Percentiles rank a stretch among this genome's conserved stretches.
These are phyloP conservation scores for Scheffersomyces illinoinensis DNA, from an alignment of 1,139 yeast species.

Conservation along the genomic window DNA sequence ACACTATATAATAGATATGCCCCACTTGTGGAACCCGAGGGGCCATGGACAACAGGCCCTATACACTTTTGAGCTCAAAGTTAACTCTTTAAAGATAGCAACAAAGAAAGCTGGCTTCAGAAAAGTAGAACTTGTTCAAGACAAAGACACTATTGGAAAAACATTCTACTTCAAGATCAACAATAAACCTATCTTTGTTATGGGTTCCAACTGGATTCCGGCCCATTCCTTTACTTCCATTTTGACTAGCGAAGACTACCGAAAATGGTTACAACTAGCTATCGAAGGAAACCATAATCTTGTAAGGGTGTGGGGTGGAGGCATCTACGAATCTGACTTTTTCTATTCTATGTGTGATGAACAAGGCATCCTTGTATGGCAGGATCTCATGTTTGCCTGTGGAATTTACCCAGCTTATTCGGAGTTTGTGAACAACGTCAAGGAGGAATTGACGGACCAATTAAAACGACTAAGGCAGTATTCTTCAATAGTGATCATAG, in stretches of 20 bases:
- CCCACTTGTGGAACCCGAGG: conserved; percentile 42
- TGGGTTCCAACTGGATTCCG: conserved; percentile 53
- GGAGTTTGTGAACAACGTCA: conserved; percentile 28
- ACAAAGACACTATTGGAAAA: conserved; percentile 16
- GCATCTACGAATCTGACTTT: conserved; percentile 40
- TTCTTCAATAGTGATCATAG: conserved; percentile 32
- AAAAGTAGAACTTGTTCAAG: conserved; percentile 38
- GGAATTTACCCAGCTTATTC: conserved; percentile 45
- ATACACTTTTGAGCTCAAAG: conserved; percentile 20
- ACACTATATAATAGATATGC: background rate
- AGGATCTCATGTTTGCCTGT: conserved; percentile 56
- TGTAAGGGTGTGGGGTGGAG: conserved; percentile 54
- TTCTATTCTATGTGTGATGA: conserved; percentile 46
- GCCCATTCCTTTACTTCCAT: conserved; percentile 39
- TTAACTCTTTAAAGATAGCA: conserved; percentile 8
- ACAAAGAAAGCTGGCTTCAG: conserved; percentile 33
- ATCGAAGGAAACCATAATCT: conserved; percentile 43
- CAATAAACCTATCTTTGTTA: conserved; percentile 32
- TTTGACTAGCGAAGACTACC: conserved; percentile 28
- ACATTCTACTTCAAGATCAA: conserved; percentile 43
- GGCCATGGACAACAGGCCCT: conserved; percentile 37
- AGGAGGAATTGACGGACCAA: conserved; percentile 34
- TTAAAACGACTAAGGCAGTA: conserved; percentile 37
- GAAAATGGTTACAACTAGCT: conserved; percentile 31
- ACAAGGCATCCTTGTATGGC: conserved; percentile 48